A percentile compares a stretch with the other conserved stretches of the same genome.
Evolutionary conservation across 2,329 filamentous ascomycete species (phyloP).

Genomic region (Fusarium subglutinans): DNA sequence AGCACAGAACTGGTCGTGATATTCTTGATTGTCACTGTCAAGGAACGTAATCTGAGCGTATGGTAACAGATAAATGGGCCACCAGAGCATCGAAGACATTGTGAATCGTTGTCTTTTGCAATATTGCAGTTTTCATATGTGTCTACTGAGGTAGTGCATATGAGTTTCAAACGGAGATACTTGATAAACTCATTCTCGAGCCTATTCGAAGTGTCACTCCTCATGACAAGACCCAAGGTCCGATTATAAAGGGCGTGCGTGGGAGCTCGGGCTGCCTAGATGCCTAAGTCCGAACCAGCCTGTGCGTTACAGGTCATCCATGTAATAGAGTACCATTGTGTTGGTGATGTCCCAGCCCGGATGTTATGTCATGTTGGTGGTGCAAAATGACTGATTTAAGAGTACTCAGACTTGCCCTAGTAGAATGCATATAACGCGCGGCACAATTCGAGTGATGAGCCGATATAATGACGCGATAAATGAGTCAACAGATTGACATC

Average conservation of each 20-base stretch:
- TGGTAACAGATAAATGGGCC: not conserved
- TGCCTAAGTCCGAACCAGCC: not conserved
- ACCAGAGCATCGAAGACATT: not conserved
- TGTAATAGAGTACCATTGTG: conserved; percentile 5
- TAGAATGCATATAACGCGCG: conserved; percentile 6
- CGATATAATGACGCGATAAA: conserved; percentile 16
- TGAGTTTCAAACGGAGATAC: conserved; percentile 8
- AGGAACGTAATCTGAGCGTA: not conserved
- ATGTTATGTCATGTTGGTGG: conserved; percentile 2
- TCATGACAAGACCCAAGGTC: not conserved
- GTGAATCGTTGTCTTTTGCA: not conserved
- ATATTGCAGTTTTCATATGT: conserved; percentile 6
- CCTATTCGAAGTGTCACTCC: not conserved
- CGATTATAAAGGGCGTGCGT: not conserved
- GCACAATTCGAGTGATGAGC: conserved; percentile 12
- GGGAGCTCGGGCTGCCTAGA: not conserved
- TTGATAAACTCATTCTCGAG: not conserved
- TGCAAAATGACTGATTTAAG: conserved; percentile 11
- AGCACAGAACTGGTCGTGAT: not conserved
- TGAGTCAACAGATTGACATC: conserved; percentile 1
- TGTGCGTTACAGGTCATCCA: not conserved
- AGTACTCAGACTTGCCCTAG: conserved; percentile 1
- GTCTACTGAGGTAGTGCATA: not conserved
- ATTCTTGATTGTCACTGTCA: not conserved
- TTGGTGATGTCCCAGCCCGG: not conserved